A percentile compares a stretch with the other conserved stretches of the same genome.
Evolutionary conservation across 2,329 filamentous ascomycete species (phyloP).

Genomic region (Exophiala mesophila): DNA sequence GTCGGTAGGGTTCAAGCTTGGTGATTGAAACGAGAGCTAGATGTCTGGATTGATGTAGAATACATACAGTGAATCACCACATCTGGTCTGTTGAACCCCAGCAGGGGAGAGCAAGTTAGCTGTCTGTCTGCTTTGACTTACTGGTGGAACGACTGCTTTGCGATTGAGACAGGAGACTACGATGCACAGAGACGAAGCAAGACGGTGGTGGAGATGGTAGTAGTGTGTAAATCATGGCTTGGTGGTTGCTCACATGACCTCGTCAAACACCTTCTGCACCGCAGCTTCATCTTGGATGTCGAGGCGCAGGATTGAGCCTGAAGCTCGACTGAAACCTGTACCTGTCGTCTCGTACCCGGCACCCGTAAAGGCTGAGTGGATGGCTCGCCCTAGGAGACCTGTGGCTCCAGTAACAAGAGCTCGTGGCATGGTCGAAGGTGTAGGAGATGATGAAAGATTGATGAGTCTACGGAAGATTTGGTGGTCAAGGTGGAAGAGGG

Average conservation of each 20-base stretch:
- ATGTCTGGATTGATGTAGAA: conserved; percentile 6
- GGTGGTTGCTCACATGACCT: conserved; percentile 48
- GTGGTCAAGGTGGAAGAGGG: too few relatives aligned
- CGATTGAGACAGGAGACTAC: too few relatives aligned
- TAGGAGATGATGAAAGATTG: too few relatives aligned
- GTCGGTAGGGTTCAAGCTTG: not conserved
- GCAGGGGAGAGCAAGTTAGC: conserved; percentile 3
- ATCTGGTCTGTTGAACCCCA: conserved; percentile 52
- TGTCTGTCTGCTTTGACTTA: conserved; percentile 3
- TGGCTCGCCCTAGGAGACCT: conserved; percentile 75
- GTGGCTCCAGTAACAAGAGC: conserved; percentile 80
- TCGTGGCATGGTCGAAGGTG: too few relatives aligned
- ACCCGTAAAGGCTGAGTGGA: conserved; percentile 64
- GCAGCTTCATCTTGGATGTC: conserved; percentile 44
- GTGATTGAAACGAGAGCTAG: conserved; percentile 11
- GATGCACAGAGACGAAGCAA: too few relatives aligned
- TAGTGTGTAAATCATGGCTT: too few relatives aligned
- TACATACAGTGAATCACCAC: conserved; percentile 74
- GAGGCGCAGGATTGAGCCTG: conserved; percentile 59
- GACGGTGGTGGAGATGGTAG: too few relatives aligned
- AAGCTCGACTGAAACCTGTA: conserved; percentile 68
- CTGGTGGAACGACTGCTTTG: too few relatives aligned
- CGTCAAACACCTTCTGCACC: conserved; percentile 45
- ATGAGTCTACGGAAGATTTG: too few relatives aligned
- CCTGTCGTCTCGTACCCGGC: conserved; percentile 66